Evolutionary conservation across 345 rosid genomes (phyloP), one percentile per base, ranked within the genome.

Genomic region (Lepidium aucheri): DNA sequence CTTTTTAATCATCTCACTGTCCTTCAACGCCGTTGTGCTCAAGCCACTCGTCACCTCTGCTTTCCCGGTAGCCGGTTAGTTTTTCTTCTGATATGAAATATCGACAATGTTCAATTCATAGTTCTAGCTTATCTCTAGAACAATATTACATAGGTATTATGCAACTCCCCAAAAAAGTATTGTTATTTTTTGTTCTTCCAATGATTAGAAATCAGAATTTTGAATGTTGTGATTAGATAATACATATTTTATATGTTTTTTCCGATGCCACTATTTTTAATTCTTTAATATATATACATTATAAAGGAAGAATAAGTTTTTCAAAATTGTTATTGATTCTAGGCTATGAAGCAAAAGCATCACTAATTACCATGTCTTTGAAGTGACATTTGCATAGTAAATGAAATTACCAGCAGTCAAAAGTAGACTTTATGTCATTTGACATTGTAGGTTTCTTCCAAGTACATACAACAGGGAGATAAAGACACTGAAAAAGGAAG

Each of bases 21-120:
- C 28, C 80, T 94, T 5, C 99, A 94, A 33, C 70, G 63, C 22
- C 89, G 79, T 5, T 85, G 91, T 12, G 93, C 97, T 32, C 93
- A 85, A 78, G 86, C 97, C 8, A 88, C 79, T 46, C 84, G 89
- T 57, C 95, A 83, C 85, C 79, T 94, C 12, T 90, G 96, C 77
- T 74, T 90, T 46, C 99, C 96, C 0, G 99, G 97, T 9, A 86
- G 97, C 85, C 75, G 97, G 97, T 90, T 10, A 26, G 78, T 70
- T 24, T 26, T 39, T 7, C 8, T 7, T 1, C 6, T 12, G 13
- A n/a, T n/a, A n/a, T n/a, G n/a, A n/a, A n/a, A n/a, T n/a, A n/a
- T n/a, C n/a, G n/a, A n/a, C n/a, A n/a, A n/a, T n/a, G n/a, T n/a
- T n/a, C n/a, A n/a, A 20, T 26, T 6, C 30, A 26, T 26, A 26